A percentile compares a stretch with the other conserved stretches of the same genome.
These are phyloP conservation scores for Pseudogymnoascus sp. DNA, from an alignment of 2,329 filamentous ascomycete species.

Conservation along the genomic window DNA sequence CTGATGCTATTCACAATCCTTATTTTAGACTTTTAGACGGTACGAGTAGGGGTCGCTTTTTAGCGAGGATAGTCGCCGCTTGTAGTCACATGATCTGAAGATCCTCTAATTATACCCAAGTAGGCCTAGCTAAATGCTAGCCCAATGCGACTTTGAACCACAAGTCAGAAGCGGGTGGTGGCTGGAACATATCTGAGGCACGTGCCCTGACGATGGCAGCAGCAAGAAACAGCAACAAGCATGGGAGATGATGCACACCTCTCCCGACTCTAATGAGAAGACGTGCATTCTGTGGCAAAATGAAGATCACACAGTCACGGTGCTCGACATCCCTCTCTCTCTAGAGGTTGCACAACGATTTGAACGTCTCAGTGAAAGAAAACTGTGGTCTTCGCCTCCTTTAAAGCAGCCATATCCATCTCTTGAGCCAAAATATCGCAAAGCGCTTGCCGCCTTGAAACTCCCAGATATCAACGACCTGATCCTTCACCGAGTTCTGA, in stretches of 20 bases:
- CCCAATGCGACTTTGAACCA: no score
- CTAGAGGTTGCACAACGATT: slow-evolving; percentile 55
- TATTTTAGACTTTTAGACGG: no score
- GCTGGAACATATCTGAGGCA: not conserved
- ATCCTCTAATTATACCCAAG: no score
- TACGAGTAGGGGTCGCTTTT: no score
- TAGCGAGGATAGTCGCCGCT: no score
- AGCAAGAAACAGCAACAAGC: not conserved
- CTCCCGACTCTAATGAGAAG: slow-evolving; percentile 19
- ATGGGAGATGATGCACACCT: not conserved
- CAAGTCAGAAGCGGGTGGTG: no score
- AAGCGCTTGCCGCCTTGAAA: slow-evolving; percentile 22
- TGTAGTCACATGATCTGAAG: no score
- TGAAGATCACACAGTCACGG: slow-evolving; percentile 38
- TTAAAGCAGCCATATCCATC: slow-evolving; percentile 37
- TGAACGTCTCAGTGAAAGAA: not conserved
- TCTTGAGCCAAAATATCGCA: slow-evolving; percentile 44
- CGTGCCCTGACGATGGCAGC: not conserved
- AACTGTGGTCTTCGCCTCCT: slow-evolving; percentile 33
- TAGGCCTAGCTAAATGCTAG: no score
- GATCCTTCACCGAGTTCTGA: slow-evolving; percentile 23
- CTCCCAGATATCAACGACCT: slow-evolving; percentile 21
- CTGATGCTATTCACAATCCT: no score
- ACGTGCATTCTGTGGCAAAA: slow-evolving; percentile 46
- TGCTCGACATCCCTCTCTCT: slow-evolving; percentile 63